Evolutionary conservation across 441 rosid species (phyloP).

Genomic region (Erodium moschatum): DNA sequence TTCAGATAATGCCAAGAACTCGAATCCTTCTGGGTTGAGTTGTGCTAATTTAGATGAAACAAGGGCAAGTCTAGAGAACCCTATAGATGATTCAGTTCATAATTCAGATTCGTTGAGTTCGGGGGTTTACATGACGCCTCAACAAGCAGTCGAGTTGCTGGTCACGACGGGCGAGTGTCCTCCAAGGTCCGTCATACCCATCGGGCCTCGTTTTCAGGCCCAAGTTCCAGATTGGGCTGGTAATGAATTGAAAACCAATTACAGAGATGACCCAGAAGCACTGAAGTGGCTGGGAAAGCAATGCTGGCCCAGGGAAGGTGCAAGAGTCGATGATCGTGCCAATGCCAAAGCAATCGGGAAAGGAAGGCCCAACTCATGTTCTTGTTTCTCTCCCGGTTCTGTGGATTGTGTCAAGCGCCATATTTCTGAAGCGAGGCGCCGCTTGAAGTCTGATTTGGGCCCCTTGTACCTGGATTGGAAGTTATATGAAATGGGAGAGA

Average conservation of each 20-base stretch:
- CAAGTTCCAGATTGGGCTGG: slow-evolving; percentile 36
- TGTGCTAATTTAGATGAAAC: no score
- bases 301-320: slow-evolving; percentile 34
- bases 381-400: slow-evolving; percentile 29
- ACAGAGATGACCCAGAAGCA: slow-evolving; percentile 17
- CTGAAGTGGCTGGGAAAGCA: slow-evolving; percentile 34
- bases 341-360: slow-evolving; percentile 24
- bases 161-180: slow-evolving; percentile 13
- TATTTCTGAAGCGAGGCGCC: slow-evolving; percentile 22
- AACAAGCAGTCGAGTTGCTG: slow-evolving; percentile 14
- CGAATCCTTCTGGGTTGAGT: no score
- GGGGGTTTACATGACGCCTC: slow-evolving; percentile 9
- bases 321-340: slow-evolving; percentile 3
- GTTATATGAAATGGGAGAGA: slow-evolving; percentile 38
- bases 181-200: slow-evolving; percentile 24
- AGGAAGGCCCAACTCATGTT: slow-evolving; percentile 32
- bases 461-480: slow-evolving; percentile 33
- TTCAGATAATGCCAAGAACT: not conserved
- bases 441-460: slow-evolving; percentile 26
- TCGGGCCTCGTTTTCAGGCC: slow-evolving; percentile 37
- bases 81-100: not conserved
- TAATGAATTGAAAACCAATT: slow-evolving; percentile 11
- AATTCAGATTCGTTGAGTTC: slow-evolving; percentile 17
- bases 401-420: slow-evolving; percentile 28
- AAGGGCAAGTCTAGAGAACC: no score